phyloP scores from a whole-genome alignment of 2,329 filamentous ascomycete genomes.

The Zasmidium angulare region DNA sequence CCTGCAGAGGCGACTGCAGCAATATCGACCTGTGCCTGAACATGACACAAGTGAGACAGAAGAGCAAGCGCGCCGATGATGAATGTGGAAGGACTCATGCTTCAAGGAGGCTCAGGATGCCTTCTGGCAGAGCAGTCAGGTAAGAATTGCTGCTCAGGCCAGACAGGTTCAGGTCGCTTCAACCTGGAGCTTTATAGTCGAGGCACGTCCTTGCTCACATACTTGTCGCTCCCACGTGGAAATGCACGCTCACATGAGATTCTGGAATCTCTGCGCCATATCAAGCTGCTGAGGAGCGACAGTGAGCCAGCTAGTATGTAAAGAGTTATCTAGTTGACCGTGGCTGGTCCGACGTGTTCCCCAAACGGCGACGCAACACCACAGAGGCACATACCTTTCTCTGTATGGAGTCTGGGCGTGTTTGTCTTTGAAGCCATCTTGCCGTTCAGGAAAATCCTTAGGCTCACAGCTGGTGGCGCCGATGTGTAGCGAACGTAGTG shows the following conservation, averaged over 20 bases:
- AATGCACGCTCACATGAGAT: neutral
- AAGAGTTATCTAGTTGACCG: neutral
- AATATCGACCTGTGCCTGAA: conserved; percentile 5
- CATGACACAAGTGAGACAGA: neutral
- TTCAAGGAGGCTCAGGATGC: neutral
- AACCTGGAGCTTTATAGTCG: neutral
- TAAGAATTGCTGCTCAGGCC: neutral
- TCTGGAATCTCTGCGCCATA: neutral
- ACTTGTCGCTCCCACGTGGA: neutral
- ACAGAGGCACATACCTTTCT: neutral
- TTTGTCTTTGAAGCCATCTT: neutral
- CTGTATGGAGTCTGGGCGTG: neutral
- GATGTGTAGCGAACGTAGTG: neutral
- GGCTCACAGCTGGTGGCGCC: neutral
- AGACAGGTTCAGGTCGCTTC: too few relatives aligned
- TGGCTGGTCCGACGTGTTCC: too few relatives aligned
- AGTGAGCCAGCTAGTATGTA: neutral
- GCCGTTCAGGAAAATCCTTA: neutral
- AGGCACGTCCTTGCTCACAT: neutral
- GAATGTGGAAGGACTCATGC: neutral
- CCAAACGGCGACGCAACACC: too few relatives aligned
- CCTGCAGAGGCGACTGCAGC: conserved; percentile 12
- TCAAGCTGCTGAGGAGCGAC: neutral
- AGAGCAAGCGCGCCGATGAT: neutral
- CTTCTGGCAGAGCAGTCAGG: neutral